phyloP scores from a whole-genome alignment of 2,329 filamentous ascomycete genomes.

The Phaeosphaeria sp. region DNA sequence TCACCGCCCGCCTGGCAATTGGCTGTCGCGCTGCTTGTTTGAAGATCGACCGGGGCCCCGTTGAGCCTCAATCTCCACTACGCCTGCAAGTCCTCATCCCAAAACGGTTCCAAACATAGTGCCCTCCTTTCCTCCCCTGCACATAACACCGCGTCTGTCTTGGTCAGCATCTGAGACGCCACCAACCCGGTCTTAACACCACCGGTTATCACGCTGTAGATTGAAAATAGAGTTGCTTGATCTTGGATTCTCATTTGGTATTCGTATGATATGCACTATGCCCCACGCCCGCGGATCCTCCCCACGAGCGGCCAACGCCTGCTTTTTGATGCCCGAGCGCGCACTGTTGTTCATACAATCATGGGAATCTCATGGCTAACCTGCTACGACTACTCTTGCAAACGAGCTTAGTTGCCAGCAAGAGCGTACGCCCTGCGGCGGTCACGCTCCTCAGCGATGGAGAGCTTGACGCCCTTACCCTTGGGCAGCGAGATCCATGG shows the following conservation, averaged over 20 bases:
- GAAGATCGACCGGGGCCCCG: not conserved
- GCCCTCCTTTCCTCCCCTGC: constrained; percentile 7
- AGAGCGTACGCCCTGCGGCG: constrained; percentile 79
- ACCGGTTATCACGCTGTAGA: not conserved
- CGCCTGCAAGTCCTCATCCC: constrained; percentile 1
- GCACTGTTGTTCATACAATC: constrained; percentile 35
- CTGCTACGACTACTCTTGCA: constrained; percentile 21
- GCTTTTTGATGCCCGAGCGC: constrained; percentile 39
- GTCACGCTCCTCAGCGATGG: constrained; percentile 98
- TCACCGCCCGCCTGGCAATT: not conserved
- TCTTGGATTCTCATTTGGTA: constrained; percentile 37
- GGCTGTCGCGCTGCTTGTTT: constrained; percentile 1
- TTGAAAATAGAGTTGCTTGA: not conserved
- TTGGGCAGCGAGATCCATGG: constrained; percentile 99
- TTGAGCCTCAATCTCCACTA: constrained; percentile 8
- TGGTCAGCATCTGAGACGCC: constrained; percentile 5
- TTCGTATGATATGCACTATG: constrained; percentile 44
- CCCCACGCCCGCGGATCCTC: constrained; percentile 35
- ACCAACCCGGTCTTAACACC: constrained; percentile 2
- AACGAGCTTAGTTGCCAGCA: constrained; percentile 56
- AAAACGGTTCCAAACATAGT: constrained; percentile 6
- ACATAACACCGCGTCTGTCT: not conserved
- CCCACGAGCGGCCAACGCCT: constrained; percentile 47
- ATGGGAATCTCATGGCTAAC: constrained; percentile 36
- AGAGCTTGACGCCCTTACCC: constrained; percentile 99